A percentile compares a stretch with the other conserved stretches of the same genome.
Conservation (phyloP, 2,329 filamentous ascomycete species). For the Celoporthe dispersa region DNA sequence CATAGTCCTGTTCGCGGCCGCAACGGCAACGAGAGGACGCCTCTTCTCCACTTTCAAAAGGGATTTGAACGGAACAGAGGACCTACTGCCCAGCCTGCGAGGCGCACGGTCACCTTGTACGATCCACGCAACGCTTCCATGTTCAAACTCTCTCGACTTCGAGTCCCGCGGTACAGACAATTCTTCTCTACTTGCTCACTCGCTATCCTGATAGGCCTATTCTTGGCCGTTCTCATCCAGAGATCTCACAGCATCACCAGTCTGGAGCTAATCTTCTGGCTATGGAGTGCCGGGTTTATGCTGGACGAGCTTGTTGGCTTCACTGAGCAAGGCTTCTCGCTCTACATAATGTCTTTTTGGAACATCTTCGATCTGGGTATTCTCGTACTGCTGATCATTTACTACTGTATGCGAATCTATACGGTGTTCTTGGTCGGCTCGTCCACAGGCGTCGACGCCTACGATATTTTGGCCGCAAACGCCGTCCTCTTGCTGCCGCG, state of each 20-base stretch:
- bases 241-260: conserved; percentile 80
- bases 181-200: conserved; percentile 88
- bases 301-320: conserved; percentile 94
- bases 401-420: conserved; percentile 88
- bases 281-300: conserved; percentile 98
- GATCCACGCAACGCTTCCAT: conserved; percentile 87
- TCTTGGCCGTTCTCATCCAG: conserved; percentile 78
- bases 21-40: conserved; percentile 50
- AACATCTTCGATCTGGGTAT: conserved; percentile 95
- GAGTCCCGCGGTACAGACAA: conserved; percentile 89
- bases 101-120: conserved; percentile 84
- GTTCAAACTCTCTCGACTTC: conserved; percentile 87
- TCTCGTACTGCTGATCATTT: conserved; percentile 79
- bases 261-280: conserved; percentile 91
- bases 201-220: conserved; percentile 81
- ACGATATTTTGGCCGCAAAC: conserved; percentile 91
- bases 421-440: conserved; percentile 82
- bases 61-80: conserved; percentile 37
- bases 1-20: conserved; percentile 36
- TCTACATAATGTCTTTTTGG: conserved; percentile 98
- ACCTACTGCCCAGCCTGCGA: conserved; percentile 43
- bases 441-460: conserved; percentile 78
- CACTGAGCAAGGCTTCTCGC: conserved; percentile 92
- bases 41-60: conserved; percentile 51
- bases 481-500: conserved; percentile 88